Base-by-base conservation (phyloP, 192 early-diverging fungal species). In the Umbelopsis sp. region DNA sequence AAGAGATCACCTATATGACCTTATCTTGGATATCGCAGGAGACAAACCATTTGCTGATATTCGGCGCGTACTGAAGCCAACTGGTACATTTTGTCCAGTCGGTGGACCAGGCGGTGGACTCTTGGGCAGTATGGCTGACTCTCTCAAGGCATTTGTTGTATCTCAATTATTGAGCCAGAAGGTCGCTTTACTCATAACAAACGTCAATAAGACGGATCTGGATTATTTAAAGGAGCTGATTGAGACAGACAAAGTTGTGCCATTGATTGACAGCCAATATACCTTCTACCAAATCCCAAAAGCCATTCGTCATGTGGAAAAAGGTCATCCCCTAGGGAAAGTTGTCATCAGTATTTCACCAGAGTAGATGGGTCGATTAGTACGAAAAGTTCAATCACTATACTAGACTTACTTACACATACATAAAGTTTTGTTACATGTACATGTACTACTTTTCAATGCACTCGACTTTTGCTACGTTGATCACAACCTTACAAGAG, bases 21-120 rank as follows among this genome's bases (percentile, higher is more conserved):
- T 86, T 34, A 34, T 86, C 20, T 52, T 81, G 25, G 84, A 86
- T 34, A 75, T 74, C 14, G 76, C 83, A 14, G 82, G 82, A 4
- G 26, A 59, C 54, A 49, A 49, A 49, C 16, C 47, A 17, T 49
- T 49, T 16, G 16, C 47, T n/a, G 47, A 49, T 17, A n/a, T 49
- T 21, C 16, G 47, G 47, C 47, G 47, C 4, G 16, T 49, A 21
- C 1, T 49, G 17, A 49, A 49, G 20, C 47, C 47, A 12, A 2
- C 6, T 5, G 47, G 47, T 16, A 20, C n/a, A 9, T 49, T 12
- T 49, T 49, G 47, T 21, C 47, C 47, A 49, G 47, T 49, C 1
- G 47, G 47, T 21, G 47, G 47, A 16, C 47, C 47, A 0, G 47
- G 47, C 47, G 47, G 47, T 49, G 47, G 47, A n/a, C 47, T 49